Evolutionary conservation across 1,284 basidiomycete genomes (phyloP), one percentile per base, ranked within the genome.

Genomic region (Pascua guehoae): DNA sequence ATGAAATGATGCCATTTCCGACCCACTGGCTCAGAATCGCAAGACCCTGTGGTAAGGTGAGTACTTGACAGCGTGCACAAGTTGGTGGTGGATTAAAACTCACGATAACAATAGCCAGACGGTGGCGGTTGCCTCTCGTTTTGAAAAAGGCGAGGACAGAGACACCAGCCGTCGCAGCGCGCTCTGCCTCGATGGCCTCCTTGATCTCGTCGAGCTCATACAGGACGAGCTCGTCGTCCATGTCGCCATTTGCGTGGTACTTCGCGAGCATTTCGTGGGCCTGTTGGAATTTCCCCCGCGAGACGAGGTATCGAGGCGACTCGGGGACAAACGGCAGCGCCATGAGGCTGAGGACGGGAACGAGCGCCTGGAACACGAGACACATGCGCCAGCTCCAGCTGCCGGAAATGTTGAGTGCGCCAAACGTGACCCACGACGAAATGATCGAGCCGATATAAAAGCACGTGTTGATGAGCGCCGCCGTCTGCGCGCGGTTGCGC

Each of bases 11-110:
- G 43, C 85, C 85, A 64, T 86, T 85, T 0, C 84, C 84, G 40
- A 82, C 83, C 86, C 85, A 87, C 58, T 85, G 84, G 11, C 87
- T 57, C 85, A 84, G 2, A 83, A 86, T 70, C 5, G 44, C 44
- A 12, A 85, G 86, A 32, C 24, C 24, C 24, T 32, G 24, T 32
- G 24, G 24, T 7, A 32, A 32, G 24, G 24, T 32, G 24, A 32
- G 24, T 32, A 32, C 24, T 32, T n/a, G 15, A 84, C 58, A 16
- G 82, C 83, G 49, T 84, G 7, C 24, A 32, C 24, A 32, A 32
- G 24, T 3, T 32, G 24, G 24, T 32, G 24, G 24, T 32, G 24
- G 4, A 32, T 32, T 32, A 32, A 32, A 32, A 32, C 24, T 67
- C 63, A 79, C 78, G n/a, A 78, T 66, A 8, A 78, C 76, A 45